Conservation (phyloP, 2,329 filamentous ascomycete genomes). For the Pseudocercospora musae region DNA sequence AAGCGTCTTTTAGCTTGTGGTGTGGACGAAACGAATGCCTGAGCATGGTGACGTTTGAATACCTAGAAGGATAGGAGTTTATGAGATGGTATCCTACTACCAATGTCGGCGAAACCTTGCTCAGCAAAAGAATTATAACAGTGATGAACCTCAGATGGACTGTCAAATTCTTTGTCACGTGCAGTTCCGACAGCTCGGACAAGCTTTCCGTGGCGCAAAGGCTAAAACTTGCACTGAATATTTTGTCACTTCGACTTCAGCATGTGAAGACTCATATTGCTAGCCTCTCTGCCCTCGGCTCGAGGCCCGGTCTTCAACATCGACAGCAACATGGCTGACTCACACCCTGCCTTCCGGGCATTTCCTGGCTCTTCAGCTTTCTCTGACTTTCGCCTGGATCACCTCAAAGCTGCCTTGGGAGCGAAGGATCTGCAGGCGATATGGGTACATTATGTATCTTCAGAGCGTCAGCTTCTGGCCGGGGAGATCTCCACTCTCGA, state of each 20-base stretch:
- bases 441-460: constrained; percentile 52
- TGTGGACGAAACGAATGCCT: constrained; percentile 5
- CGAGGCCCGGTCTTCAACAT: constrained; percentile 6
- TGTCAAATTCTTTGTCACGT: not conserved
- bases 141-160: not conserved
- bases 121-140: not conserved
- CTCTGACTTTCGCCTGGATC: constrained; percentile 49
- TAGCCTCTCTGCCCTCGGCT: constrained; percentile 17
- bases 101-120: constrained; percentile 8
- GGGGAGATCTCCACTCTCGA: constrained; percentile 53
- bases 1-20: constrained; percentile 4
- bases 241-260: constrained; percentile 2
- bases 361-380: constrained; percentile 55
- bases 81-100: constrained; percentile 21
- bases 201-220: not conserved
- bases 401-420: constrained; percentile 45
- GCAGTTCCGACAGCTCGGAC: not conserved
- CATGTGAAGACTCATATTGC: constrained; percentile 3
- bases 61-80: constrained; percentile 24
- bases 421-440: constrained; percentile 48
- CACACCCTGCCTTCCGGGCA: constrained; percentile 38
- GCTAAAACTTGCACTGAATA: not conserved
- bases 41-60: constrained; percentile 24
- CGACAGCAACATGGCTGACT: constrained; percentile 4
- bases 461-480: constrained; percentile 39